These are phyloP conservation scores for Nicotiana attenuata DNA, from an alignment of 257 asterid genomes.

Conservation along the genomic window DNA sequence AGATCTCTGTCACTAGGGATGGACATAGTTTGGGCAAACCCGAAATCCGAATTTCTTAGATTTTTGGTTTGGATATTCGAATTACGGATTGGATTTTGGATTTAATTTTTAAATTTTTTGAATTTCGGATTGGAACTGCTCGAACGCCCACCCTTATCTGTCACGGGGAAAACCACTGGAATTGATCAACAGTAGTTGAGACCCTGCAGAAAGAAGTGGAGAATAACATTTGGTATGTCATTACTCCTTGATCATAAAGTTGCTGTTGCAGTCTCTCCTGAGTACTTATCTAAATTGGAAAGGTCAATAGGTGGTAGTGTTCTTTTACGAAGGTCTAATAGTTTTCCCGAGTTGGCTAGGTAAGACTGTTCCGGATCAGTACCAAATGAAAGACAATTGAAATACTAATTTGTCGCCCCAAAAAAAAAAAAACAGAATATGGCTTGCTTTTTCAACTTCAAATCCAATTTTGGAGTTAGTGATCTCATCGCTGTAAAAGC, in stretches of 20 bases:
- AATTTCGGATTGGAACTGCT: too few relatives aligned
- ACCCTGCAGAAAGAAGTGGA: neutral
- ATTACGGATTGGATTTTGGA: too few relatives aligned
- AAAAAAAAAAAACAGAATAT: neutral
- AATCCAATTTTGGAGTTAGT: neutral
- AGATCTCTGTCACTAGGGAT: too few relatives aligned
- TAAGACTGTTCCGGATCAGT: neutral
- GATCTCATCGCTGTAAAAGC: neutral
- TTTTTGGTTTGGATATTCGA: too few relatives aligned
- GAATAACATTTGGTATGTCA: neutral
- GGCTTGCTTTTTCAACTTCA: neutral
- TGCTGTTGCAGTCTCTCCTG: neutral
- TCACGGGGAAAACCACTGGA: neutral
- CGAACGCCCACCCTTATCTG: too few relatives aligned
- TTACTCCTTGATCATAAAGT: neutral
- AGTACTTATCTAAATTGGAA: neutral
- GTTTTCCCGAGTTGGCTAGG: neutral
- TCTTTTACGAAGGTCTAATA: neutral
- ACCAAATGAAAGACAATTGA: neutral
- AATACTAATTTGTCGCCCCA: neutral
- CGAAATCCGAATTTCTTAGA: too few relatives aligned
- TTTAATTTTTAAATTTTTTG: too few relatives aligned
- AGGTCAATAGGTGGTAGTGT: neutral
- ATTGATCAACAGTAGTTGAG: neutral
- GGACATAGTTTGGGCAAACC: too few relatives aligned